These are phyloP conservation scores for Eudorina sp. DNA, from an alignment of 139 green algal genomes.

Conservation along the genomic window DNA sequence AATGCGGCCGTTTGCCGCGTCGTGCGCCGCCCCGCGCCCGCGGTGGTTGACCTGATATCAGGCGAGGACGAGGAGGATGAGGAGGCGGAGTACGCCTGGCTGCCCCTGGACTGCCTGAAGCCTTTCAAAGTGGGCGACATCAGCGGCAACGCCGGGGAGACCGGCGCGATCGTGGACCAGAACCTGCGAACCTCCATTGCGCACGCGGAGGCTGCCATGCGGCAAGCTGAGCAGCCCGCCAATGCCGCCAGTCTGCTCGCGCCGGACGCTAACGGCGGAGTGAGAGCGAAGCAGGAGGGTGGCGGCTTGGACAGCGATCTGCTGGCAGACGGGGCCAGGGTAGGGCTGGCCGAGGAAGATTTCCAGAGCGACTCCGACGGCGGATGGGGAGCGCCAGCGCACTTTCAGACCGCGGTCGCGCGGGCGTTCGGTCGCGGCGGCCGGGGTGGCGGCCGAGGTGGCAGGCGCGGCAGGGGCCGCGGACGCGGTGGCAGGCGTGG, in stretches of 20 bases:
- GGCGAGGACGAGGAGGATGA: constrained; percentile 73
- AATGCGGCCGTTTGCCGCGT: too few species aligned
- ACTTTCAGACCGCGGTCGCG: constrained; percentile 20
- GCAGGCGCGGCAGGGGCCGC: constrained; percentile 26
- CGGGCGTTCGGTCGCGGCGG: constrained; percentile 13
- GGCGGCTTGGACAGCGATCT: neutral
- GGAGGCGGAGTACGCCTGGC: constrained; percentile 94
- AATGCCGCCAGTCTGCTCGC: constrained; percentile 25
- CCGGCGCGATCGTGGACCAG: constrained; percentile 30
- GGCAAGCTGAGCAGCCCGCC: constrained; percentile 6
- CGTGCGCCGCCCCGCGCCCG: too few species aligned
- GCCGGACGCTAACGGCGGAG: neutral
- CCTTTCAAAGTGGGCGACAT: constrained; percentile 75
- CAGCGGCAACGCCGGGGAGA: constrained; percentile 42
- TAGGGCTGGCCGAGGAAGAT: constrained; percentile 1
- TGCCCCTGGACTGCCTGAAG: constrained; percentile 83
- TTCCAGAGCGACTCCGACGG: constrained; percentile 81
- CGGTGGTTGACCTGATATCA: too few species aligned
- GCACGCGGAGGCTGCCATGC: constrained; percentile 72
- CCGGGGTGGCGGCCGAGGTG: constrained; percentile 33
- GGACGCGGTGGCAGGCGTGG: constrained; percentile 54
- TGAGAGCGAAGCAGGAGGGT: neutral
- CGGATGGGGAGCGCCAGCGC: constrained; percentile 66
- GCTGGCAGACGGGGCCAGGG: neutral
- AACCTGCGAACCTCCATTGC: constrained; percentile 60